A percentile compares a stretch with the other conserved stretches of the same genome.
Conservation (phyloP, 495 filamentous ascomycete genomes). For the Halenospora varia region DNA sequence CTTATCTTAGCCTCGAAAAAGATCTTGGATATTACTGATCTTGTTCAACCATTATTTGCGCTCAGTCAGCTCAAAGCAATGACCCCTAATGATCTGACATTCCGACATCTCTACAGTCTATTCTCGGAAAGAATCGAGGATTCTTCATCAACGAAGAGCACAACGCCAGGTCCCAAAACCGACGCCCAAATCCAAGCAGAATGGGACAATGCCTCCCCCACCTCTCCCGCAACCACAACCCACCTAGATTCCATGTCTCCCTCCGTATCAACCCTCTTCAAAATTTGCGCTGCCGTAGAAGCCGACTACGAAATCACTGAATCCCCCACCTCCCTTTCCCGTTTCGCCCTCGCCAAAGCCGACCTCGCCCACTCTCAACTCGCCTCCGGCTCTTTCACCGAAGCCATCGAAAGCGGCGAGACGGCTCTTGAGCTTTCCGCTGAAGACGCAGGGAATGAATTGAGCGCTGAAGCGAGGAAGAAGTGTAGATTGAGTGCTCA, state of each 20-base stretch:
- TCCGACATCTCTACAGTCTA: slow-evolving; percentile 73
- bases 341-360: slow-evolving; percentile 78
- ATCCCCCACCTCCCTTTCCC: slow-evolving; percentile 62
- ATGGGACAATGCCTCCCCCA: background rate
- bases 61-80: slow-evolving; percentile 74
- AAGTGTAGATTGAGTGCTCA: slow-evolving; percentile 78
- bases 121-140: slow-evolving; percentile 77
- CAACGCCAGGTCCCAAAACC: background rate
- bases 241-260: background rate
- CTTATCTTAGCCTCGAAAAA: slow-evolving; percentile 54
- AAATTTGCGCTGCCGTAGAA: slow-evolving; percentile 66
- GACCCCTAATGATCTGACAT: slow-evolving; percentile 59
- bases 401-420: slow-evolving; percentile 69
- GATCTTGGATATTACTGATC: slow-evolving; percentile 53
- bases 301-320: slow-evolving; percentile 80
- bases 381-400: slow-evolving; percentile 55
- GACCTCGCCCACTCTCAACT: slow-evolving; percentile 80
- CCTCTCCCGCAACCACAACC: background rate
- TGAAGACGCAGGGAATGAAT: slow-evolving; percentile 50
- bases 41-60: slow-evolving; percentile 75
- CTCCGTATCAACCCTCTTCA: slow-evolving; percentile 61
- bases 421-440: slow-evolving; percentile 67
- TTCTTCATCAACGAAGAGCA: slow-evolving; percentile 31
- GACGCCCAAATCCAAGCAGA: background rate
- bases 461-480: slow-evolving; percentile 47